phyloP scores from a whole-genome alignment of 148 eudicot species.

The Pouteria glomerata region DNA sequence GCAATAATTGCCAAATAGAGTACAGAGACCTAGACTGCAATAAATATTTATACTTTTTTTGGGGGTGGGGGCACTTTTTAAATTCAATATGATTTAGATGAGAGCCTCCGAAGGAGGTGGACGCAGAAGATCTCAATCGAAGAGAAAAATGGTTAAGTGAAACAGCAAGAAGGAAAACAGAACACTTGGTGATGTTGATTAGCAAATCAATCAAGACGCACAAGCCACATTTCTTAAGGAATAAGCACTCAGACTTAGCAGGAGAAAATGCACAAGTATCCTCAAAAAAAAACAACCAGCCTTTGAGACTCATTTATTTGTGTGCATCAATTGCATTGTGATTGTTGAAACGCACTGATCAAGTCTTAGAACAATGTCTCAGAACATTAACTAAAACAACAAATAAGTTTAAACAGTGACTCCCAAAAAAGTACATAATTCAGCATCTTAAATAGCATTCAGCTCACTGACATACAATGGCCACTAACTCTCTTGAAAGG shows the following conservation, averaged over 20 bases:
- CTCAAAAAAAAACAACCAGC: neutral
- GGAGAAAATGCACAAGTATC: neutral
- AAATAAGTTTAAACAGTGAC: neutral
- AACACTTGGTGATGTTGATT: neutral
- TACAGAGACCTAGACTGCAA: too few relatives aligned
- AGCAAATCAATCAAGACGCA: neutral
- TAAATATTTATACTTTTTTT: too few relatives aligned
- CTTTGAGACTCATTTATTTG: neutral
- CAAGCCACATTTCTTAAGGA: neutral
- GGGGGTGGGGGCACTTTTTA: neutral
- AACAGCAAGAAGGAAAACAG: neutral
- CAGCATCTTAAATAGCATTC: constrained; percentile 3
- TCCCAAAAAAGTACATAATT: neutral
- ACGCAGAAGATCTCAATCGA: neutral
- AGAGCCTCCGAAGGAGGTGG: neutral
- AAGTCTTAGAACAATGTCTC: too few relatives aligned
- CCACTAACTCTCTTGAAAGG: neutral
- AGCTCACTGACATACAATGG: neutral
- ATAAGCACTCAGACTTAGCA: neutral
- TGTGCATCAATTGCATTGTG: too few relatives aligned
- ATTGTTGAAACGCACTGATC: too few relatives aligned
- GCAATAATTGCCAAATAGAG: too few relatives aligned
- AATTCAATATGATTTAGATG: neutral
- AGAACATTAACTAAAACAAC: neutral
- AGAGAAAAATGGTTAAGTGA: neutral